Percentiles rank a stretch among this genome's conserved stretches.
These are phyloP conservation scores for Magnolia officinalis DNA, from an alignment of 164 flowering plant species.

Conservation along the genomic window DNA sequence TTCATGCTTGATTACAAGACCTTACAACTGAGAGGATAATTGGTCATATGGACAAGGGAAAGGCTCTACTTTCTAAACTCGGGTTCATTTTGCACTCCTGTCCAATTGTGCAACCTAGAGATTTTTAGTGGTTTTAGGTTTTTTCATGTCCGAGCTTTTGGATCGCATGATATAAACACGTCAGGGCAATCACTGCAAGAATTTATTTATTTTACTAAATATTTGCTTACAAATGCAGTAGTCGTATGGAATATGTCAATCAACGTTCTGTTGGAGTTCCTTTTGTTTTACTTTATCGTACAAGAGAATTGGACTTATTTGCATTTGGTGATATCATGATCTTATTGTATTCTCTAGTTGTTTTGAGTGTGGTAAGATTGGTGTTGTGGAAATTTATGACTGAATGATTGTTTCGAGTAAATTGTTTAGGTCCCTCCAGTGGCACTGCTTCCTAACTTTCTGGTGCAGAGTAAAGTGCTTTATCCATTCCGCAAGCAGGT, in stretches of 20 bases:
- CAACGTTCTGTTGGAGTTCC: background rate
- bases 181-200: background rate
- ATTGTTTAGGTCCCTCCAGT: slow-evolving; percentile 81
- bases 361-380: background rate
- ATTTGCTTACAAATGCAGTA: background rate
- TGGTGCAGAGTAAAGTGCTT: slow-evolving; percentile 71
- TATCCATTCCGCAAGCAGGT: slow-evolving; percentile 91
- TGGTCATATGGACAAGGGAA: background rate
- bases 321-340: background rate
- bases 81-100: background rate
- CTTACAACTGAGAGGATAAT: background rate
- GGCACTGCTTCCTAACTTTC: slow-evolving; percentile 78
- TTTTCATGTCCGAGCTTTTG: background rate
- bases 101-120: background rate
- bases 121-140: background rate
- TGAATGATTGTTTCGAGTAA: background rate
- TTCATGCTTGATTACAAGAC: background rate
- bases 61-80: background rate
- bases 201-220: background rate
- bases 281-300: background rate
- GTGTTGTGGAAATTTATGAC: background rate
- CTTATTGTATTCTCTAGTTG: background rate
- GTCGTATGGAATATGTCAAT: background rate
- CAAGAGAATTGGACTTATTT: background rate
- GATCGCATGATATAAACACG: background rate